Evolutionary conservation across 2,329 filamentous ascomycete genomes (phyloP).

Genomic region (Diaporthe destruens): DNA sequence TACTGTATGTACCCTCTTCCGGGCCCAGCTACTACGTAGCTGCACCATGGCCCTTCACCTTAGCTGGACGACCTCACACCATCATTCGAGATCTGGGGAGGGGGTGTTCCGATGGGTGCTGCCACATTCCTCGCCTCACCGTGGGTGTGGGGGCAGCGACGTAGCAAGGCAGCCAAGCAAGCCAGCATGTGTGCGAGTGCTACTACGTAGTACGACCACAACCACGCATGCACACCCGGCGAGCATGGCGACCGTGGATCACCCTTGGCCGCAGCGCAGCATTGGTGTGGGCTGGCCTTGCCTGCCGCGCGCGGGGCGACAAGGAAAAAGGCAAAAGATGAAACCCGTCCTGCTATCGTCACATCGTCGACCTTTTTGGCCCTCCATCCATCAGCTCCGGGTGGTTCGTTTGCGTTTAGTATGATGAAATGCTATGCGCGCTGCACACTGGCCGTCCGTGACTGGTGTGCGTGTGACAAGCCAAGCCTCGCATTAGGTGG

Average conservation of each 20-base stretch:
- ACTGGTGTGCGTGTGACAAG: slow-evolving; percentile 5
- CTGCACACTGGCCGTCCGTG: neutral
- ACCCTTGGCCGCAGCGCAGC: slow-evolving; percentile 19
- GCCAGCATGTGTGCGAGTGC: neutral
- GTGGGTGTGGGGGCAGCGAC: slow-evolving; percentile 11
- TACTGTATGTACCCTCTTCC: neutral
- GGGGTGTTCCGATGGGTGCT: slow-evolving; percentile 27
- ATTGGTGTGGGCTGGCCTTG: slow-evolving; percentile 24
- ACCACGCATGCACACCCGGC: neutral
- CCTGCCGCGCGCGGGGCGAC: slow-evolving; percentile 30
- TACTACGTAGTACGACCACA: neutral
- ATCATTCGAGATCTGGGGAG: slow-evolving; percentile 28
- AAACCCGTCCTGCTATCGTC: slow-evolving; percentile 25
- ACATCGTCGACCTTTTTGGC: slow-evolving; percentile 21
- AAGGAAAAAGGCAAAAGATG: slow-evolving; percentile 31
- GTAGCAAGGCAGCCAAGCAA: neutral
- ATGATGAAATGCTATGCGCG: slow-evolving; percentile 4
- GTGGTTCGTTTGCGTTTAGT: slow-evolving; percentile 23
- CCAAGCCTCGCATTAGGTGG: neutral
- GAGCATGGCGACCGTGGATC: slow-evolving; percentile 26
- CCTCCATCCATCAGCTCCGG: slow-evolving; percentile 1
- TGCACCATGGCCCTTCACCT: slow-evolving; percentile 34
- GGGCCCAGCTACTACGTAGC: slow-evolving; percentile 1
- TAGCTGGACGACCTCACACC: slow-evolving; percentile 21
- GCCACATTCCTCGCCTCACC: slow-evolving; percentile 31